Percentiles rank a stretch among this genome's conserved stretches.
Conservation (phyloP, 495 filamentous ascomycete species). For the Penicillium coffeae region DNA sequence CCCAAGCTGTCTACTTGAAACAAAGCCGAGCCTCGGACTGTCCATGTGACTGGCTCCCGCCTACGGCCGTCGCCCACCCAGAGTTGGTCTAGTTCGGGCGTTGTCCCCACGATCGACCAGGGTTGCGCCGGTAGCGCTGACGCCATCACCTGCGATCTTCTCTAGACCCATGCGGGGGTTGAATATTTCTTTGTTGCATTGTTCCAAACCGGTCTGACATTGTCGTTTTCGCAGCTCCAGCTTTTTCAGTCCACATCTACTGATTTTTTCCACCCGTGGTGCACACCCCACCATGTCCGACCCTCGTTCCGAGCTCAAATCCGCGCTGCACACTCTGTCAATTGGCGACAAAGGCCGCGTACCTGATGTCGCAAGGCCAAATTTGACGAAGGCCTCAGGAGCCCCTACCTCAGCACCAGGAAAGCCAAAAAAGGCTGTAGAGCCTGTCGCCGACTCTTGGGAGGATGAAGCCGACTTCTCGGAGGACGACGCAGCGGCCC, state of each 20-base stretch:
- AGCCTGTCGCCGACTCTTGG: slow-evolving; percentile 73
- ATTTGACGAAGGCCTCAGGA: slow-evolving; percentile 8
- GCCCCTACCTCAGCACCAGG: slow-evolving; percentile 15
- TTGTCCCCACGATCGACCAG: slow-evolving; percentile 28
- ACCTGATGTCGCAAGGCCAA: slow-evolving; percentile 31
- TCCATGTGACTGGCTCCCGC: slow-evolving; percentile 6
- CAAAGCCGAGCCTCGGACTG: neutral
- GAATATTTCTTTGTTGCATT: neutral
- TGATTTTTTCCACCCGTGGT: neutral
- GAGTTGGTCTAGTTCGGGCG: slow-evolving; percentile 19
- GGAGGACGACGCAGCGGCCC: slow-evolving; percentile 28
- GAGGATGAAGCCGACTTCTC: slow-evolving; percentile 63
- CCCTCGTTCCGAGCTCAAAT: slow-evolving; percentile 36
- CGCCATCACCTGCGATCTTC: slow-evolving; percentile 20
- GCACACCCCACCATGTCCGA: slow-evolving; percentile 21
- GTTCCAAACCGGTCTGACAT: neutral
- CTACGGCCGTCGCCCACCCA: neutral
- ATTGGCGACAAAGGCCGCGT: slow-evolving; percentile 36
- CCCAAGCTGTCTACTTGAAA: neutral
- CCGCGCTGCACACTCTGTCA: slow-evolving; percentile 42
- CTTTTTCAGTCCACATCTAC: neutral
- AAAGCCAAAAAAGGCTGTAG: slow-evolving; percentile 38
- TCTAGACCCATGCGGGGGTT: neutral
- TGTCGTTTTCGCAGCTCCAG: neutral
- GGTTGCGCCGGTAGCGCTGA: slow-evolving; percentile 17